Conservation (phyloP, 169 alveolate genomes). For the Theileria equi region DNA sequence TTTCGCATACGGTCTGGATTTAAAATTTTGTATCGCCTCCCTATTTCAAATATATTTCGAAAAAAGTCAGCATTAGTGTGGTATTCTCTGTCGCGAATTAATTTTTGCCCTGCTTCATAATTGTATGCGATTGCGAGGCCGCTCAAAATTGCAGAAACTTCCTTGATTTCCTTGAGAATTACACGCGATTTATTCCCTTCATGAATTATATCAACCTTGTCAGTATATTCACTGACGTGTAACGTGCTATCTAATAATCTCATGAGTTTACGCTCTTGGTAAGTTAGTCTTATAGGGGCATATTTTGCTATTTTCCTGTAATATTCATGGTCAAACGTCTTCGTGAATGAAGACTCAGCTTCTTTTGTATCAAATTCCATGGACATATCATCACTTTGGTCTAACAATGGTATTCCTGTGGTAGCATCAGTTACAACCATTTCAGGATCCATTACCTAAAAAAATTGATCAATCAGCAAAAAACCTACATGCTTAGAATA, state of each 20-base stretch:
- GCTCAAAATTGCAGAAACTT: conserved; percentile 84
- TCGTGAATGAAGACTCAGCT: no score
- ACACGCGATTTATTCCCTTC: conserved; percentile 74
- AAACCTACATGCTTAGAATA: conserved; percentile 30
- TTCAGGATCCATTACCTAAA: conserved; percentile 10
- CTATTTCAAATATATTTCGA: conserved; percentile 84
- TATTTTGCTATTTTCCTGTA: conserved; percentile 37
- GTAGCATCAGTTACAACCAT: conserved; percentile 11
- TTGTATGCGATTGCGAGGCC: conserved; percentile 88
- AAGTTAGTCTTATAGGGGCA: conserved; percentile 48
- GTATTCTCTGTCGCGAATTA: conserved; percentile 79
- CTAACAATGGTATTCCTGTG: conserved; percentile 45
- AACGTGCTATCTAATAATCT: conserved; percentile 84
- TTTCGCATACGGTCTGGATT: conserved; percentile 88
- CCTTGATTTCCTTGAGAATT: conserved; percentile 80
- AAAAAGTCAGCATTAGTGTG: conserved; percentile 77
- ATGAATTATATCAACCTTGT: conserved; percentile 78
- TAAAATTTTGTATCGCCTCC: conserved; percentile 86
- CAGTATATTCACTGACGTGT: conserved; percentile 87
- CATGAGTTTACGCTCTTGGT: conserved; percentile 77
- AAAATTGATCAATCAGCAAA: neutral
- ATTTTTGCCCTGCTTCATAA: conserved; percentile 85
- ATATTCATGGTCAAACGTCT: conserved; percentile 19
- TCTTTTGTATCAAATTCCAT: conserved; percentile 17
- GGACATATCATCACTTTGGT: neutral